Conservation (phyloP, 495 filamentous ascomycete species). For the Penicillium canescens region DNA sequence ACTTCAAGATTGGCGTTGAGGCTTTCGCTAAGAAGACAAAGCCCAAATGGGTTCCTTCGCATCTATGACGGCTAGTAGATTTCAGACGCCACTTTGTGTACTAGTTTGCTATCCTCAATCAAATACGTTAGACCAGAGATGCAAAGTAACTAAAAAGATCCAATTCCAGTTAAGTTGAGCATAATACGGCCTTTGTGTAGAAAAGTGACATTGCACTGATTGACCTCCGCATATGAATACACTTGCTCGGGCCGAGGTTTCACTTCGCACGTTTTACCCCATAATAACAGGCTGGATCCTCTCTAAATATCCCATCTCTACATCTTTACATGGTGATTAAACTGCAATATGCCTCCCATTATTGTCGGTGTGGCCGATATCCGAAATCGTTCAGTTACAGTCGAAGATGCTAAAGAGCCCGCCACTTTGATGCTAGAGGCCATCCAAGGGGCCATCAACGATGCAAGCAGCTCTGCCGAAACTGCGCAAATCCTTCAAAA, state of each 20-base stretch:
- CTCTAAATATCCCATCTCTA: not conserved
- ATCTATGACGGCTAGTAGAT: not conserved
- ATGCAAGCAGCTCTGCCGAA: constrained; percentile 27
- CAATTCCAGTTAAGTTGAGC: too few species aligned
- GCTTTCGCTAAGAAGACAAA: constrained; percentile 75
- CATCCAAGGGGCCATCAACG: constrained; percentile 43
- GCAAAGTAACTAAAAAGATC: too few species aligned
- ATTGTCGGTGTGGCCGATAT: constrained; percentile 57
- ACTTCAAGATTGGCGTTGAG: constrained; percentile 70
- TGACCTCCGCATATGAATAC: not conserved
- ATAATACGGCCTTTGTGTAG: too few species aligned
- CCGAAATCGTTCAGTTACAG: constrained; percentile 44
- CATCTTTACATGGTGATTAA: not conserved
- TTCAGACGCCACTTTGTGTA: too few species aligned
- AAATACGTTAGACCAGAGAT: too few species aligned
- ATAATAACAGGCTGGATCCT: not conserved
- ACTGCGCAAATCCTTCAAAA: constrained; percentile 31
- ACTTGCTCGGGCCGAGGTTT: constrained; percentile 2
- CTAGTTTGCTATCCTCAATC: too few species aligned
- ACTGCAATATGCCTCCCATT: constrained; percentile 32
- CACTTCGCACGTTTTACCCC: too few species aligned
- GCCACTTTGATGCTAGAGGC: constrained; percentile 51
- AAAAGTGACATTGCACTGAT: too few species aligned
- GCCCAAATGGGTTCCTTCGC: constrained; percentile 56
- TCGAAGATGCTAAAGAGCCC: constrained; percentile 56